Conservation (phyloP, 1,284 basidiomycete species). For the Ganoderma resinaceum region DNA sequence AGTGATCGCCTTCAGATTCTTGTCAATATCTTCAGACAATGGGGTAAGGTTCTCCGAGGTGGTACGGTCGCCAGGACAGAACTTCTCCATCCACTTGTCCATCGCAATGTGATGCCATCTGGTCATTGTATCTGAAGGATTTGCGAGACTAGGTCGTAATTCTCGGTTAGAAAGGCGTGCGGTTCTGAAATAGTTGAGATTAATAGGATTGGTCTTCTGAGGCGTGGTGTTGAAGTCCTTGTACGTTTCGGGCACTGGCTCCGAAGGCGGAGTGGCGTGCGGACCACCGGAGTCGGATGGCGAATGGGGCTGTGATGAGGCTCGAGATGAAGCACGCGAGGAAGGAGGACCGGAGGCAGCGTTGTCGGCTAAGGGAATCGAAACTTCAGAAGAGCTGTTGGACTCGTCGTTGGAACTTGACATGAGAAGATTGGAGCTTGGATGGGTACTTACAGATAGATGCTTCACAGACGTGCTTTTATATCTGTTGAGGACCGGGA, state of each 20-base stretch:
- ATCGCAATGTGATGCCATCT: background rate
- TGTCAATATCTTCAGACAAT: background rate
- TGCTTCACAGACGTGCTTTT: too few relatives aligned
- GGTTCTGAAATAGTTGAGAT: background rate
- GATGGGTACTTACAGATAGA: too few relatives aligned
- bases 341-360: too few relatives aligned
- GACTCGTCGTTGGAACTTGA: too few relatives aligned
- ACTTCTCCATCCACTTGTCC: background rate
- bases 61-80: background rate
- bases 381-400: too few relatives aligned
- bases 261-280: background rate
- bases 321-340: too few relatives aligned
- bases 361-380: too few relatives aligned
- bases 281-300: background rate
- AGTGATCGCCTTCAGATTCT: background rate
- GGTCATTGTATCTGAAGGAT: background rate
- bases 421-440: too few relatives aligned
- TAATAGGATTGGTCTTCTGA: background rate
- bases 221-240: background rate
- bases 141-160: background rate
- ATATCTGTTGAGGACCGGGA: too few relatives aligned
- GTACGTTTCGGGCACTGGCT: background rate
- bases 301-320: too few relatives aligned
- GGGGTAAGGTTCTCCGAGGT: background rate
- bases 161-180: background rate